Evolutionary conservation across 495 filamentous ascomycete genomes (phyloP), one percentile per base, ranked within the genome.

Genomic region (Patellaria atrata): DNA sequence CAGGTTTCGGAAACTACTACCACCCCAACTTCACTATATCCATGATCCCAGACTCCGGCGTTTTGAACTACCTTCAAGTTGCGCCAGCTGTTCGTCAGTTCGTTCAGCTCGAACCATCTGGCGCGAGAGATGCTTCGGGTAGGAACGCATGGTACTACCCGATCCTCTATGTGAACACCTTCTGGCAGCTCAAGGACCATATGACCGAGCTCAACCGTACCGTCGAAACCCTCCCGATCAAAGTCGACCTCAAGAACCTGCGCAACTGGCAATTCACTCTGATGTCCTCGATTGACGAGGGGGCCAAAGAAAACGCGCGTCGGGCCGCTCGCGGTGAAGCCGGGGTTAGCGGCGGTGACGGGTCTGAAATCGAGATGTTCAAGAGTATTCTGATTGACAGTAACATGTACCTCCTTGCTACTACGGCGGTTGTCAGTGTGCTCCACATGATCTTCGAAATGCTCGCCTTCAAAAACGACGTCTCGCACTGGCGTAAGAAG

Each of bases 131-230:
- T 57, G 65, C 60, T 4, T 72, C 72, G 4, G 89, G 89, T 5
- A 70, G 84, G 54, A 86, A 94, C 59, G 79, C 79, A 27, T 97
- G 89, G 89, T 97, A 94, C 58, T 97, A 89, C 53, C 89, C 89
- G 3, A 75, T 93, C 35, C 56, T 93, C 19, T 97, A 76, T 51
- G 56, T 85, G 55, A 97, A 96, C 57, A 89, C 84, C 4, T 97
- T 97, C 62, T 97, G 89, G 89, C 83, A 94, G 57, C 65, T 97
- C 44, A 79, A 69, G 51, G 70, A 68, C 38, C 85, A 96, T 41
- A 96, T 94, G 89, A 79, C 65, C 18, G 68, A 89, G 41, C 60
- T 97, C 12, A 97, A 97, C 58, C 75, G 75, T n/a, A 96, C 89
- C 0, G 81, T 94, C 48, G 73, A 74, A 49, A 69, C 61, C 5